Conservation (phyloP, 2,329 filamentous ascomycete species). For the Diaporthe eres region DNA sequence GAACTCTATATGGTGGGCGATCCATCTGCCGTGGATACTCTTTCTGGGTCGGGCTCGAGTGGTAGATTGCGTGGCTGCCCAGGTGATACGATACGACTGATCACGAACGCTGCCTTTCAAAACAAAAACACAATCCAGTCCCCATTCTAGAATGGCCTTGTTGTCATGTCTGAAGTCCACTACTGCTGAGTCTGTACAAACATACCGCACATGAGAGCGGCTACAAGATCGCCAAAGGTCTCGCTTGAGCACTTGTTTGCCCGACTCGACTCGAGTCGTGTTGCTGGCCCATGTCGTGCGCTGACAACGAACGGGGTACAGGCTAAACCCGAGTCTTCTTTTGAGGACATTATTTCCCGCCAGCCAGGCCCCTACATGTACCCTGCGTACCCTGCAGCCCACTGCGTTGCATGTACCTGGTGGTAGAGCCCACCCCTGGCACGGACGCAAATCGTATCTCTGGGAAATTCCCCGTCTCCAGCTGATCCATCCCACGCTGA, state of each 20-base stretch:
- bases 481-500: constrained; percentile 19
- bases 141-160: neutral
- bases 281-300: neutral
- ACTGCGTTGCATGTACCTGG: constrained; percentile 1
- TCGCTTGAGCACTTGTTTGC: constrained; percentile 9
- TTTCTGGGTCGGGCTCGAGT: neutral
- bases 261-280: neutral
- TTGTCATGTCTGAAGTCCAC: too few relatives aligned
- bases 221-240: neutral
- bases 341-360: constrained; percentile 6
- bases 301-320: neutral
- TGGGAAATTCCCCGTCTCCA: constrained; percentile 32
- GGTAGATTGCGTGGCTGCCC: neutral
- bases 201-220: neutral
- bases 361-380: constrained; percentile 7
- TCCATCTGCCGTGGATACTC: neutral
- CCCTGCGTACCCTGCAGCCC: neutral
- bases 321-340: constrained; percentile 3
- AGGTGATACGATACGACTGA: neutral
- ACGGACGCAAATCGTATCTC: constrained; percentile 28
- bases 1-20: constrained; percentile 10
- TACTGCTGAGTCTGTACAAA: neutral
- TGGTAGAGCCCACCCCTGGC: constrained; percentile 16
- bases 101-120: neutral
- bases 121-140: neutral